Conservation (phyloP, 2,329 filamentous ascomycete species). For the Colletotrichum sp. region DNA sequence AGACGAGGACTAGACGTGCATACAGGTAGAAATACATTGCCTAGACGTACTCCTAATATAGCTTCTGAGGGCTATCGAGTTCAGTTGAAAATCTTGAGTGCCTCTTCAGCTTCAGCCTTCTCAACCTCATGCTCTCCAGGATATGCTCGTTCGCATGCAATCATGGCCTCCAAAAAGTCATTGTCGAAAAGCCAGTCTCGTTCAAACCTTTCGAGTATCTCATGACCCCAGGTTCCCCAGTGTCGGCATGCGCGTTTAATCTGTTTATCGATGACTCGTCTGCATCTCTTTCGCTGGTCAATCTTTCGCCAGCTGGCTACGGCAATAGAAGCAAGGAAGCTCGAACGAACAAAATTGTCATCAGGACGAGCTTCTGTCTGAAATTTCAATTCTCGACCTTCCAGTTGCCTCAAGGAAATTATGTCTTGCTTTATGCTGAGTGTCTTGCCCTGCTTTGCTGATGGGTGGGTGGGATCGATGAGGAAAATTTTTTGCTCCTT, state of each 20-base stretch:
- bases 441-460: too few species aligned
- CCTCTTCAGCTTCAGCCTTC: not conserved
- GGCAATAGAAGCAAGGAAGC: not conserved
- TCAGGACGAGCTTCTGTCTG: too few species aligned
- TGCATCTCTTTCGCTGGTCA: not conserved
- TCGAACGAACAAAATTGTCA: too few species aligned
- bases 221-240: not conserved
- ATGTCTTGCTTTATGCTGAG: too few species aligned
- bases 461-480: too few species aligned
- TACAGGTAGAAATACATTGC: not conserved
- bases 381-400: too few species aligned
- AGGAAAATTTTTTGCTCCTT: too few species aligned
- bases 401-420: too few species aligned
- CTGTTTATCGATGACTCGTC: not conserved
- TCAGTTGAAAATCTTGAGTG: not conserved
- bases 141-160: not conserved
- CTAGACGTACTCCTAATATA: not conserved
- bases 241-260: not conserved
- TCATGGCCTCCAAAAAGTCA: not conserved
- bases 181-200: rapidly evolving
- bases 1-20: not conserved
- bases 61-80: not conserved
- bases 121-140: not conserved
- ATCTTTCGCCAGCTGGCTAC: not conserved
- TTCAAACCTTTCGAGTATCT: rapidly evolving